Conservation (phyloP, 1,284 basidiomycete genomes). For the Heterobasidion occidentale region DNA sequence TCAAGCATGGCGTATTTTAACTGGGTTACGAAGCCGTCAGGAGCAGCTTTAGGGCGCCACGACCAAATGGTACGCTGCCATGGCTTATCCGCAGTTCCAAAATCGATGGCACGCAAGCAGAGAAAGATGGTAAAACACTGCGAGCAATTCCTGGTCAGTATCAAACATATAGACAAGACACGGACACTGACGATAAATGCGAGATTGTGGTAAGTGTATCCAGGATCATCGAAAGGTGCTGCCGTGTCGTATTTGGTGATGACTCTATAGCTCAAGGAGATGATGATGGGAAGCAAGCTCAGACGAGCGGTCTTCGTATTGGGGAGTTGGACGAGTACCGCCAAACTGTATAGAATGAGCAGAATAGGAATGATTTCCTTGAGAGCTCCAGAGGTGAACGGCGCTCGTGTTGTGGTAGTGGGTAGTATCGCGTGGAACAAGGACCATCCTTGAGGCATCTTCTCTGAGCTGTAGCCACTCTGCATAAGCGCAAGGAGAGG, state of each 20-base stretch:
- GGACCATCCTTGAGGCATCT: no score
- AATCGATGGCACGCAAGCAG: conserved; percentile 10
- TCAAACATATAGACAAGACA: neutral
- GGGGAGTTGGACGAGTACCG: conserved; percentile 3
- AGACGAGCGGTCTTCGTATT: conserved; percentile 3
- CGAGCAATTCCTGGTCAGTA: neutral
- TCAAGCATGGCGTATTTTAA: conserved; percentile 23
- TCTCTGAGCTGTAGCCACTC: no score
- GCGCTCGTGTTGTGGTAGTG: neutral
- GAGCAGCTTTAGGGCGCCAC: conserved; percentile 4
- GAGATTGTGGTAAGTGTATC: conserved; percentile 5
- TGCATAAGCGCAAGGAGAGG: neutral
- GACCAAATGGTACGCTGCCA: conserved; percentile 10
- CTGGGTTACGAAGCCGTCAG: conserved; percentile 6
- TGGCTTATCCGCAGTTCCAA: conserved; percentile 9
- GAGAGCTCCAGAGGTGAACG: neutral
- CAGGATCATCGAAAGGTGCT: conserved; percentile 1
- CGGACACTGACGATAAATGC: conserved; percentile 6
- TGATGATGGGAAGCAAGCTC: neutral
- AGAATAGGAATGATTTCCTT: conserved; percentile 1
- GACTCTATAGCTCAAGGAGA: neutral
- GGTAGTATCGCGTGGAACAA: neutral
- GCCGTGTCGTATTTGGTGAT: neutral
- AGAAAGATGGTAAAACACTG: neutral
- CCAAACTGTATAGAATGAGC: neutral